A percentile compares a stretch with the other conserved stretches of the same genome.
phyloP scores from a whole-genome alignment of 2,329 filamentous ascomycete genomes.

The Zymoseptoria brevis region DNA sequence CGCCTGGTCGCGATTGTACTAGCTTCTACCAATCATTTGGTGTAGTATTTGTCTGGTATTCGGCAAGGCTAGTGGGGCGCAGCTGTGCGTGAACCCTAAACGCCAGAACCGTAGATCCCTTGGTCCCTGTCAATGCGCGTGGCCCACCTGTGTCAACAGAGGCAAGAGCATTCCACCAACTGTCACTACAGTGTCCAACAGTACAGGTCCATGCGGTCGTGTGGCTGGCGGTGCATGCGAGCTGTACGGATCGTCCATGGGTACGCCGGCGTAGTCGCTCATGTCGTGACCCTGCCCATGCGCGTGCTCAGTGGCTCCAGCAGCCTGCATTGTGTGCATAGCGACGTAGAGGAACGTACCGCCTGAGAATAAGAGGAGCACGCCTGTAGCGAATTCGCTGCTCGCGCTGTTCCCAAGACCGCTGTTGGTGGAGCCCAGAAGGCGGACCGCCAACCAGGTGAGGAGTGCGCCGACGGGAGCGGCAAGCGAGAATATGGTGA shows the following conservation, averaged over 20 bases:
- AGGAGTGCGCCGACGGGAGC: slow-evolving; percentile 76
- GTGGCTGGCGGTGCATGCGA: slow-evolving; percentile 1
- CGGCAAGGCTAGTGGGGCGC: neutral
- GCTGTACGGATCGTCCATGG: slow-evolving; percentile 18
- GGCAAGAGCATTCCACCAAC: slow-evolving; percentile 71
- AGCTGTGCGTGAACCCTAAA: neutral
- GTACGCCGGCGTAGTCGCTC: slow-evolving; percentile 21
- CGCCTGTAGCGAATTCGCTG: slow-evolving; percentile 81
- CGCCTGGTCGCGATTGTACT: neutral
- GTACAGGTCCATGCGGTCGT: slow-evolving; percentile 3
- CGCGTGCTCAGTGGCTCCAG: slow-evolving; percentile 42
- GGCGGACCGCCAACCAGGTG: slow-evolving; percentile 72
- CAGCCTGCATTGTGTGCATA: slow-evolving; percentile 96
- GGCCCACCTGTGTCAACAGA: slow-evolving; percentile 68
- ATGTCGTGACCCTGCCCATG: slow-evolving; percentile 35
- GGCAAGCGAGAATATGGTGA: slow-evolving; percentile 85
- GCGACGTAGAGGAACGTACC: slow-evolving; percentile 98
- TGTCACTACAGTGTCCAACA: slow-evolving; percentile 55
- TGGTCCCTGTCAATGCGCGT: slow-evolving; percentile 48
- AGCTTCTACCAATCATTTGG: neutral
- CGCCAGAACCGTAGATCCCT: neutral
- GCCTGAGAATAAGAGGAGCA: slow-evolving; percentile 87
- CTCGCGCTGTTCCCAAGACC: slow-evolving; percentile 47
- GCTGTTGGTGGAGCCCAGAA: slow-evolving; percentile 57
- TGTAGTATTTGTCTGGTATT: neutral